phyloP scores from a whole-genome alignment of 169 alveolate genomes.

The Plasmodium gaboni region DNA sequence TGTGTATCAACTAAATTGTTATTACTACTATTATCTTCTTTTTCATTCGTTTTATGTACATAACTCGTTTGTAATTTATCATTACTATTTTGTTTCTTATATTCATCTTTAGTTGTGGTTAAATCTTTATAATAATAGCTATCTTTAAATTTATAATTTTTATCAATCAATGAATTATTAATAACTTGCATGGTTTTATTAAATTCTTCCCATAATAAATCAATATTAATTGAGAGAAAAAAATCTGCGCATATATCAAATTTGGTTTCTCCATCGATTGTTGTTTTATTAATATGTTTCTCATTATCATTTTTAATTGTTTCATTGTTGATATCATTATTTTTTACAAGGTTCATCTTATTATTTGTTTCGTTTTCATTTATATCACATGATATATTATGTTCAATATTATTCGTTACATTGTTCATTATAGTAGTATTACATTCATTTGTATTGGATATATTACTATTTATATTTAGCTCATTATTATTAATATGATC shows the following conservation, averaged over 20 bases:
- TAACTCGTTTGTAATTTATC: not conserved
- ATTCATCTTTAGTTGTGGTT: not conserved
- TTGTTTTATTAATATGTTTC: constrained; percentile 1
- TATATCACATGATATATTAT: not conserved
- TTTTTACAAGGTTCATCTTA: not conserved
- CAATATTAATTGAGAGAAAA: constrained; percentile 62
- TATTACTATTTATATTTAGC: not conserved
- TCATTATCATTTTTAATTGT: not conserved
- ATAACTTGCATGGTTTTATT: constrained; percentile 76
- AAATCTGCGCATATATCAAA: constrained; percentile 68
- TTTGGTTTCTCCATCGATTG: constrained; percentile 45
- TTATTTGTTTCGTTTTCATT: not conserved
- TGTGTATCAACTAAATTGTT: not conserved
- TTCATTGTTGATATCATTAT: not conserved
- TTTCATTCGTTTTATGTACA: not conserved
- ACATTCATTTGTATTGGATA: not conserved
- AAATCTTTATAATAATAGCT: constrained; percentile 1
- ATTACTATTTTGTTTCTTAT: not conserved
- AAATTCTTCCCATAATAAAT: constrained; percentile 64
- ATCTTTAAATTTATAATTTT: constrained; percentile 41
- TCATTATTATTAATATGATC: not conserved
- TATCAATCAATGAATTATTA: constrained; percentile 53
- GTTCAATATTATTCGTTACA: not conserved
- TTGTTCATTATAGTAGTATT: not conserved
- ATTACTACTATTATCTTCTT: not conserved